Conservation (phyloP, 805 yeast species). For the Saccharomyces mikatae region DNA sequence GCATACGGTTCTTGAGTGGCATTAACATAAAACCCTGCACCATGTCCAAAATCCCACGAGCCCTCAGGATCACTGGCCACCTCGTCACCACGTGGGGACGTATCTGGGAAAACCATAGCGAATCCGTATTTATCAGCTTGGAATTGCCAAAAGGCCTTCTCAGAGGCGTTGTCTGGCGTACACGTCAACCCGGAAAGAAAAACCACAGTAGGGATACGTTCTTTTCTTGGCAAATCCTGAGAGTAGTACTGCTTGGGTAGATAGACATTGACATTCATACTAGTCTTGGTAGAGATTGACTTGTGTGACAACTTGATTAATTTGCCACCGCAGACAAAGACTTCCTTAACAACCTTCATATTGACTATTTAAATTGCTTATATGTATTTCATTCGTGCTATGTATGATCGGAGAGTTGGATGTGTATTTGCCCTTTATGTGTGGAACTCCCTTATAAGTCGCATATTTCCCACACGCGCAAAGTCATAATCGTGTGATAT, state of each 20-base stretch:
- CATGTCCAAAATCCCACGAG: conserved; percentile 84
- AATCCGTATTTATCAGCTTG: conserved; percentile 76
- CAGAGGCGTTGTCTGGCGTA: conserved; percentile 86
- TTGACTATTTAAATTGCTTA: not conserved
- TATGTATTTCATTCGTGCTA: not conserved
- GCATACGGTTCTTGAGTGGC: conserved; percentile 69
- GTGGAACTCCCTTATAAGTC: not conserved
- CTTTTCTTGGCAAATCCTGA: conserved; percentile 11
- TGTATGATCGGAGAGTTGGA: not conserved
- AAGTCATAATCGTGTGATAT: not conserved
- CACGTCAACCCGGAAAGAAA: conserved; percentile 89
- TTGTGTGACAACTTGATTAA: conserved; percentile 68
- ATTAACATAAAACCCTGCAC: conserved; percentile 91
- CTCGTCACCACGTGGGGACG: conserved; percentile 83
- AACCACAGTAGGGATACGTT: conserved; percentile 57
- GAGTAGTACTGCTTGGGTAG: conserved; percentile 51
- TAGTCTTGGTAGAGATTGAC: conserved; percentile 54
- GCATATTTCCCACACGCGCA: not conserved
- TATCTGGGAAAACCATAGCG: conserved; percentile 89
- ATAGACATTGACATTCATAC: conserved; percentile 79
- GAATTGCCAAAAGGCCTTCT: conserved; percentile 81
- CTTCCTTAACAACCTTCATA: conserved; percentile 5
- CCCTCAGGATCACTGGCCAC: conserved; percentile 62
- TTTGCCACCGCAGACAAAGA: conserved; percentile 58
- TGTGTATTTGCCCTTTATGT: not conserved